Percentiles rank a stretch among this genome's conserved stretches.
These are phyloP conservation scores for Metarhizium sp. DNA, from an alignment of 2,329 filamentous ascomycete species.

Conservation along the genomic window DNA sequence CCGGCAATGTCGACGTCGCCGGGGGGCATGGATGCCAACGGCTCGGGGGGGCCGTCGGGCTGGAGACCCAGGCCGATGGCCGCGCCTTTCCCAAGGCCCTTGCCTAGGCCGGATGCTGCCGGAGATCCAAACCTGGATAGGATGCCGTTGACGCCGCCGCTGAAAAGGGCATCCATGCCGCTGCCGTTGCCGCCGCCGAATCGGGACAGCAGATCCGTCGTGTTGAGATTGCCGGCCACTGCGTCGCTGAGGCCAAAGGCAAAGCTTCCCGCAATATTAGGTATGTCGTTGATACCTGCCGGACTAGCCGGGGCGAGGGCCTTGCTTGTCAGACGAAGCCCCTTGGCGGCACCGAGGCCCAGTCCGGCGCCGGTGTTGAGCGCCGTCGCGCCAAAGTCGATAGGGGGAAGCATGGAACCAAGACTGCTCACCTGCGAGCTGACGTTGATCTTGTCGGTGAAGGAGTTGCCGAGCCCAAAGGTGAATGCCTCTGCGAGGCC, in stretches of 20 bases:
- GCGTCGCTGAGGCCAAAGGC: slow-evolving; percentile 14
- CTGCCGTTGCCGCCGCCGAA: not conserved
- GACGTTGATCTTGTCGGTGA: slow-evolving; percentile 9
- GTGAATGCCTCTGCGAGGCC: slow-evolving; percentile 8
- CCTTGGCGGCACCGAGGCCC: slow-evolving; percentile 10
- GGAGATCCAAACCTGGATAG: slow-evolving; percentile 8
- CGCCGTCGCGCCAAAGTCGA: slow-evolving; percentile 9
- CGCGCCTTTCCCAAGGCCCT: slow-evolving; percentile 16
- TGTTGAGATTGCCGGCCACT: slow-evolving; percentile 11
- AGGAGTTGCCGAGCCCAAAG: slow-evolving; percentile 9
- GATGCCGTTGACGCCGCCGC: not conserved
- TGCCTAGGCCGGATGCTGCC: slow-evolving; percentile 18
- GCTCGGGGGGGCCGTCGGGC: slow-evolving; percentile 12
- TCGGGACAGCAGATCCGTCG: slow-evolving; percentile 4
- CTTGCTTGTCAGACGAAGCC: slow-evolving; percentile 10
- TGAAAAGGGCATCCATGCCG: not conserved
- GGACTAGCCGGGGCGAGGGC: slow-evolving; percentile 2
- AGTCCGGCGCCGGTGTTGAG: slow-evolving; percentile 10
- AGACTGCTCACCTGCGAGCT: slow-evolving; percentile 5
- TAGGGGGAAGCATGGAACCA: slow-evolving; percentile 1
- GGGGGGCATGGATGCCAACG: not conserved
- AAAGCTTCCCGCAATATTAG: slow-evolving; percentile 11
- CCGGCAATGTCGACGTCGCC: slow-evolving; percentile 8
- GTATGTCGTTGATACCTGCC: slow-evolving; percentile 7
- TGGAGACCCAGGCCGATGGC: slow-evolving; percentile 20